phyloP scores from a whole-genome alignment of 2,329 filamentous ascomycete species.

The Trichoderma arundinaceum region DNA sequence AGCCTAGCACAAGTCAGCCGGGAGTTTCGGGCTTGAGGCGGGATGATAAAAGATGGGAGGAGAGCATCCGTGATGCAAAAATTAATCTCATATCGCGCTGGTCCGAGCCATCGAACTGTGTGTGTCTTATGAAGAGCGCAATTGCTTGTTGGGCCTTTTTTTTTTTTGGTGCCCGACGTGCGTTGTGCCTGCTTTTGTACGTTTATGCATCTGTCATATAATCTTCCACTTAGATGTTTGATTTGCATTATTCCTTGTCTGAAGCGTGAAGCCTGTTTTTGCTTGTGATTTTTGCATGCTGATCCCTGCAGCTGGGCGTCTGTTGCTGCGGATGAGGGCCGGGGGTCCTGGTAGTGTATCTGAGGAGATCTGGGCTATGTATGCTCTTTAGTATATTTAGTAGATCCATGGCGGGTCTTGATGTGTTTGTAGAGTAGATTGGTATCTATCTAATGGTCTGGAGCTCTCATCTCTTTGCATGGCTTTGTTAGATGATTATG shows the following conservation, averaged over 20 bases:
- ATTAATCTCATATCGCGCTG: constrained; percentile 20
- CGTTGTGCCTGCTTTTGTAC: constrained; percentile 17
- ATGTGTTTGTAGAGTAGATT: too few relatives aligned
- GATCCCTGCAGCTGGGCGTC: too few relatives aligned
- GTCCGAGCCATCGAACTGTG: background rate
- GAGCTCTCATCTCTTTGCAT: too few relatives aligned
- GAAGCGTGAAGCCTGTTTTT: background rate
- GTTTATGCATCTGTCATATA: constrained; percentile 26
- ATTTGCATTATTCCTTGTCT: background rate
- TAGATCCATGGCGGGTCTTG: too few relatives aligned
- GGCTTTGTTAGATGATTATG: too few relatives aligned
- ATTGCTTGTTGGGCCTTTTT: constrained; percentile 7
- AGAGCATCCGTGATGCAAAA: constrained; percentile 3
- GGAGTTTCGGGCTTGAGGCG: background rate
- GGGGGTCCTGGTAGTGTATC: too few relatives aligned
- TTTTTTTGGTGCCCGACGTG: background rate
- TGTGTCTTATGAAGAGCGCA: constrained; percentile 16
- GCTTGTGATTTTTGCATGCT: background rate
- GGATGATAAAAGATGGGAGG: background rate
- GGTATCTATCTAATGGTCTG: too few relatives aligned
- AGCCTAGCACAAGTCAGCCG: background rate
- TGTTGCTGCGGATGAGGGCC: too few relatives aligned
- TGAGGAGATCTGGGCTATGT: too few relatives aligned
- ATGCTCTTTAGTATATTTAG: too few relatives aligned
- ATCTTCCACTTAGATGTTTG: constrained; percentile 22